phyloP scores from a whole-genome alignment of 805 yeast species.

The Nakazawaea molendinolei region DNA sequence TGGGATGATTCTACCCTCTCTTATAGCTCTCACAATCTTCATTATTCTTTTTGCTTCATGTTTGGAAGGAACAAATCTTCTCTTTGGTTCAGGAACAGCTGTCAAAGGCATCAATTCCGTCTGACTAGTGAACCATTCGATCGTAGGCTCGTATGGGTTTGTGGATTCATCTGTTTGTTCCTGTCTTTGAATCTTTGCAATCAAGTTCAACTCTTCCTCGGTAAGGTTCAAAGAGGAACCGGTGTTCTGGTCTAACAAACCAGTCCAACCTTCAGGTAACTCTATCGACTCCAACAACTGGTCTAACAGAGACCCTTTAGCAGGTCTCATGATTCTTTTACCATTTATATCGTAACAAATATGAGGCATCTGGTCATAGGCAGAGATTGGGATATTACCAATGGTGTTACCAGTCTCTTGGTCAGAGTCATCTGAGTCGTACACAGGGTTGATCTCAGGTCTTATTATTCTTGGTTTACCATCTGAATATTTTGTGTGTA shows the following conservation, averaged over 20 bases:
- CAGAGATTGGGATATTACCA: constrained; percentile 88
- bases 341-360: constrained; percentile 97
- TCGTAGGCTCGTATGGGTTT: constrained; percentile 88
- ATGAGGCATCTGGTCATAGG: constrained; percentile 96
- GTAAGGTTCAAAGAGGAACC: constrained; percentile 80
- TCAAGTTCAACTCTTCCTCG: constrained; percentile 82
- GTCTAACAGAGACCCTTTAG: constrained; percentile 91
- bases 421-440: constrained; percentile 92
- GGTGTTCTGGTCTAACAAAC: constrained; percentile 82
- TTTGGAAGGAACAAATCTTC: constrained; percentile 93
- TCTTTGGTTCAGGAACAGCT: constrained; percentile 94
- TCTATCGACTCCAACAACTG: constrained; percentile 85
- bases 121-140: constrained; percentile 91
- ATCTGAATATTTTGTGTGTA: constrained; percentile 56
- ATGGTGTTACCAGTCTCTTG: constrained; percentile 73
- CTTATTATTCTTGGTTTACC: constrained; percentile 72
- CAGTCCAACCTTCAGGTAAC: constrained; percentile 98
- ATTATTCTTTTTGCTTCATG: constrained; percentile 94
- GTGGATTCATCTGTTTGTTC: constrained; percentile 74
- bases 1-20: constrained; percentile 91
- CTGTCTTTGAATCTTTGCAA: constrained; percentile 77
- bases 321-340: constrained; percentile 97
- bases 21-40: constrained; percentile 93
- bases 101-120: constrained; percentile 85
- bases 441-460: constrained; percentile 92